A percentile compares a stretch with the other conserved stretches of the same genome.
Evolutionary conservation across 139 green algal genomes (phyloP).

Genomic region (Ettlia oleoabundans): DNA sequence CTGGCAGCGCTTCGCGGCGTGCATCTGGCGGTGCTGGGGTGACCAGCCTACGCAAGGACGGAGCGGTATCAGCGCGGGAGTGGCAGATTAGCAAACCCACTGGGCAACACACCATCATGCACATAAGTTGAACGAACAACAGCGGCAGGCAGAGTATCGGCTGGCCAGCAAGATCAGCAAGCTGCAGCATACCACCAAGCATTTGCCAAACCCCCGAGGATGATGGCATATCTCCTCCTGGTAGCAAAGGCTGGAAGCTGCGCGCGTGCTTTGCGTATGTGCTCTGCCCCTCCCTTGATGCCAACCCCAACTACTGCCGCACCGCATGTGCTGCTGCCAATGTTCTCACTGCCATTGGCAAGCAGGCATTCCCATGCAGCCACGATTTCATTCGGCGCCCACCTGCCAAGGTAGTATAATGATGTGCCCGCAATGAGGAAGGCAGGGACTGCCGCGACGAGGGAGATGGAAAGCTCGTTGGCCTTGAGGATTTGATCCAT

Average conservation of each 20-base stretch:
- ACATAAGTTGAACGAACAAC: too few species aligned
- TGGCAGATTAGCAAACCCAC: too few species aligned
- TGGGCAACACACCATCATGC: too few species aligned
- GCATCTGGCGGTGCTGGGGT: constrained; percentile 65
- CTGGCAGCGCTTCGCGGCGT: constrained; percentile 60
- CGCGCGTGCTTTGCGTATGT: too few species aligned
- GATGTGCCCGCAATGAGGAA: constrained; percentile 62
- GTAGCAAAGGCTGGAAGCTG: too few species aligned
- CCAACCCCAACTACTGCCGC: too few species aligned
- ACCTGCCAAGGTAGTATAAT: constrained; percentile 34
- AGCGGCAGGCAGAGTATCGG: background rate
- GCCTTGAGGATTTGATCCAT: constrained; percentile 92
- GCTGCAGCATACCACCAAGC: background rate
- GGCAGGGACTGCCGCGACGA: constrained; percentile 79
- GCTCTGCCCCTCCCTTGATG: too few species aligned
- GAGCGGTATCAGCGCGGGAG: constrained; percentile 9
- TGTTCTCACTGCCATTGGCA: background rate
- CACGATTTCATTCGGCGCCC: background rate
- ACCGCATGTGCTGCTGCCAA: background rate
- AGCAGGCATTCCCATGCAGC: background rate
- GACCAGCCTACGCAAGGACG: constrained; percentile 50
- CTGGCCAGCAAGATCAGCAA: background rate
- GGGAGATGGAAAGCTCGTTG: constrained; percentile 88
- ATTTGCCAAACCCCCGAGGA: too few species aligned
- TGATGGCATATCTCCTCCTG: too few species aligned